phyloP scores from a whole-genome alignment of 805 yeast species.

The Metschnikowia corniflorae region DNA sequence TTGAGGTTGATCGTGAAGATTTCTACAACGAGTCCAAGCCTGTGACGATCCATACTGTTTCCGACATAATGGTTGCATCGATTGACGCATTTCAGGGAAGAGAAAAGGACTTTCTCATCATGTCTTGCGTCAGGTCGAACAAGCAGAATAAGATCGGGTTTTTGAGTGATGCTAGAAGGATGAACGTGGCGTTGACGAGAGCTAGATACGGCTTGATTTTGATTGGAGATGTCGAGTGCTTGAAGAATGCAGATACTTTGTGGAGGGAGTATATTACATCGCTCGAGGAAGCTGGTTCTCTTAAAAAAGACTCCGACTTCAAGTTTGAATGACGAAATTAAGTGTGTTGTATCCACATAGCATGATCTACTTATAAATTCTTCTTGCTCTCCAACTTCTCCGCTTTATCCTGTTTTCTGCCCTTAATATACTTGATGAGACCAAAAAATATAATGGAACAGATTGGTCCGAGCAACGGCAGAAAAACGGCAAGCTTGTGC shows the following conservation, averaged over 20 bases:
- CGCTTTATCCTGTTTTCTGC: conserved; percentile 26
- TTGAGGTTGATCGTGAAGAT: conserved; percentile 62
- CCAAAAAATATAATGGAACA: conserved; percentile 59
- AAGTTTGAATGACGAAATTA: conserved; percentile 4
- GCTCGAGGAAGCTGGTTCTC: conserved; percentile 12
- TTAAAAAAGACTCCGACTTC: conserved; percentile 10
- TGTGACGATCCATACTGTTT: conserved; percentile 47
- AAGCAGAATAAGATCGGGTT: conserved; percentile 74
- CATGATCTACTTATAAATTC: neutral
- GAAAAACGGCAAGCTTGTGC: conserved; percentile 89
- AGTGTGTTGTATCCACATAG: too few species aligned
- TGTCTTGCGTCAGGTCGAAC: conserved; percentile 63
- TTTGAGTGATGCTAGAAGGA: conserved; percentile 77
- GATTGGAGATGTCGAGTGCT: conserved; percentile 17
- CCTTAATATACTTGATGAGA: conserved; percentile 43
- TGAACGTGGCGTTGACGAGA: conserved; percentile 87
- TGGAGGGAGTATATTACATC: conserved; percentile 18
- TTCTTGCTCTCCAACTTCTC: conserved; percentile 5
- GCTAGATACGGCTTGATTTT: conserved; percentile 73
- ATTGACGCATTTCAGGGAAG: conserved; percentile 61
- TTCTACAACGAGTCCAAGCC: conserved; percentile 43
- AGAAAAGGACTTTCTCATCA: conserved; percentile 49
- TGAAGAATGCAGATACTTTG: conserved; percentile 12
- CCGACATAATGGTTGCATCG: conserved; percentile 41
- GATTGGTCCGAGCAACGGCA: conserved; percentile 88